Evolutionary conservation across 208 protist species (phyloP), one percentile per base, ranked within the genome.

Genomic region (Naegleria fowleri): DNA sequence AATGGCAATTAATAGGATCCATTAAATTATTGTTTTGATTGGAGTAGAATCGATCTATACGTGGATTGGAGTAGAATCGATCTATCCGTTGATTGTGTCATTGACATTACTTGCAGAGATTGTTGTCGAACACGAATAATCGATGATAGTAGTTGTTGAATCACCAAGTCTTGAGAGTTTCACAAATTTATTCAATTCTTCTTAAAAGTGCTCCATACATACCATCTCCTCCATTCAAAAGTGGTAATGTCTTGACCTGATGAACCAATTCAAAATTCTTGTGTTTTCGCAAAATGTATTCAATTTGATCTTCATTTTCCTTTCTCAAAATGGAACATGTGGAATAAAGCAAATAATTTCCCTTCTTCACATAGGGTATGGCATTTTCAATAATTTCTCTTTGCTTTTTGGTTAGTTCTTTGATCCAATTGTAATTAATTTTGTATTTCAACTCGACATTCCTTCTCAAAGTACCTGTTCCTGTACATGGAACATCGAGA

Each of bases 241-340:
- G 6, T 48, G 83, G 83, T 86, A 86, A 86, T 33, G 41, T 48
- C n/a, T 40, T 86, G 7, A 86, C 9, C 5, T 11, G 1, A 0
- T 86, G 0, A 22, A 86, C 40, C 1, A 87, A 29, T 40, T 89
- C 13, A 7, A 89, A 40, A 38, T 67, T n/a, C 9, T 79, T 79
- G 36, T 89, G 59, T 13, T 67, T 59, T 29, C 67, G 59, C 48
- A 41, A 41, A 67, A 89, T 48, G 5, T 40, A 67, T 67, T 89
- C 48, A 0, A 89, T 41, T 67, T 89, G 86, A 4, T 89, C 22
- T 38, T 89, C 86, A 40, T 89, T 89, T 67, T 89, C 86, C 15
- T n/a, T 40, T 4, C 59, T 89, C 16, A 89, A 67, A 41, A 89
- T 40, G 25, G 39, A 55, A 40, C 86, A 89, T 25, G 86, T 89